Evolutionary conservation across 1,284 basidiomycete species (phyloP).

Genomic region (Ceratobasidium sp.): DNA sequence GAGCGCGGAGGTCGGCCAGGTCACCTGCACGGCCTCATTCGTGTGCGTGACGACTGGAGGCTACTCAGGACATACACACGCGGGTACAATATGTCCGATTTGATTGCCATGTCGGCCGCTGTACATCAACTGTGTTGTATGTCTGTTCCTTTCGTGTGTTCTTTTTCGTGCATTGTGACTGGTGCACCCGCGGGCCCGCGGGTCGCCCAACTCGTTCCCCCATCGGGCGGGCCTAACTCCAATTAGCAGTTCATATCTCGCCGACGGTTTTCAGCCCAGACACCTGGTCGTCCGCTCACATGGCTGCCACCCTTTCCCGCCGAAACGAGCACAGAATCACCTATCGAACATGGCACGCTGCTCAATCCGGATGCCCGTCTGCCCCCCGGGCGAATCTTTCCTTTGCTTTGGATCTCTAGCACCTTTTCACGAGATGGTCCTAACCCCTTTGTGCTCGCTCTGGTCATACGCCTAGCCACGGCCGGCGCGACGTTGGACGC

Average conservation of each 20-base stretch:
- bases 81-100: background rate
- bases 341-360: background rate
- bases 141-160: background rate
- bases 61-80: background rate
- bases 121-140: background rate
- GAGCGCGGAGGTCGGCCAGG: slow-evolving; percentile 14
- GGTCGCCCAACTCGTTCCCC: background rate
- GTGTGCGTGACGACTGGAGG: slow-evolving; percentile 6
- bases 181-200: slow-evolving; percentile 24
- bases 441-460: background rate
- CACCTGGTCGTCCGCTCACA: background rate
- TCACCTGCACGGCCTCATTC: background rate
- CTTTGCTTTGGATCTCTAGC: background rate
- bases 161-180: background rate
- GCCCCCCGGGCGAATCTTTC: background rate
- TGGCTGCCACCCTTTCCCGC: background rate
- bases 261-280: background rate
- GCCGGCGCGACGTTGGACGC: background rate
- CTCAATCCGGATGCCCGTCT: too few relatives aligned
- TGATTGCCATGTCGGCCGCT: background rate
- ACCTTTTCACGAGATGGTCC: background rate
- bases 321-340: background rate
- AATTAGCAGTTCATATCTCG: slow-evolving; percentile 4
- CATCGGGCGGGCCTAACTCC: slow-evolving; percentile 3
- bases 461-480: background rate